Percentiles rank a stretch among this genome's conserved stretches.
Evolutionary conservation across 1,284 basidiomycete species (phyloP).

Genomic region (Apiotrichum mycotoxinovorans): DNA sequence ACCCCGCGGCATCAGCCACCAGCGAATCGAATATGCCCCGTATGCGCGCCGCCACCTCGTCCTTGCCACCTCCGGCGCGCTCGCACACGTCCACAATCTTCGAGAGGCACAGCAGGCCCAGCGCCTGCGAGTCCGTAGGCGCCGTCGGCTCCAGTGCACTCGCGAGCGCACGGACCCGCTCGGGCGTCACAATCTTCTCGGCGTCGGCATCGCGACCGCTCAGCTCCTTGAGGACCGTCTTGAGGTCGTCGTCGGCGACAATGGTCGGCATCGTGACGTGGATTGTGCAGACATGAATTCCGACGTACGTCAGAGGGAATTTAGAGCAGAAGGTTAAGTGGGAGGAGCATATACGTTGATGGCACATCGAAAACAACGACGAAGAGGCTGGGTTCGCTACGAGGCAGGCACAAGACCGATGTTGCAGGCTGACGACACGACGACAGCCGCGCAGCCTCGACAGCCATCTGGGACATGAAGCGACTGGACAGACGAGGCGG

Average conservation of each 20-base stretch:
- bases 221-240: slow-evolving; percentile 10
- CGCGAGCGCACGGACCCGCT: background rate
- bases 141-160: slow-evolving; percentile 1
- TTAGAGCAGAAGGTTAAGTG: too few relatives aligned
- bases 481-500: too few relatives aligned
- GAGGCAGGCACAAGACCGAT: too few relatives aligned
- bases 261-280: slow-evolving; percentile 2
- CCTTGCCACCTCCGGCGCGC: background rate
- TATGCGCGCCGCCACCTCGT: slow-evolving; percentile 5
- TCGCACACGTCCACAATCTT: slow-evolving; percentile 9
- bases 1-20: slow-evolving; percentile 9
- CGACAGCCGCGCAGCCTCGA: too few relatives aligned
- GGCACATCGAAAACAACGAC: too few relatives aligned
- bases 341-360: too few relatives aligned
- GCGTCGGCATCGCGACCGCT: slow-evolving; percentile 3
- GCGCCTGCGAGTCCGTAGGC: background rate
- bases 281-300: too few relatives aligned
- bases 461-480: too few relatives aligned
- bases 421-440: too few relatives aligned
- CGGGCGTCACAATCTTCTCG: background rate
- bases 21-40: slow-evolving; percentile 14
- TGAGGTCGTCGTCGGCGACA: slow-evolving; percentile 6
- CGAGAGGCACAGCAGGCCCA: slow-evolving; percentile 12
- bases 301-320: too few relatives aligned
- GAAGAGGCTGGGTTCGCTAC: too few relatives aligned